Percentiles rank a stretch among this genome's conserved stretches.
Conservation (phyloP, 2,329 filamentous ascomycete genomes). For the Phaeosphaeriaceae sp. region DNA sequence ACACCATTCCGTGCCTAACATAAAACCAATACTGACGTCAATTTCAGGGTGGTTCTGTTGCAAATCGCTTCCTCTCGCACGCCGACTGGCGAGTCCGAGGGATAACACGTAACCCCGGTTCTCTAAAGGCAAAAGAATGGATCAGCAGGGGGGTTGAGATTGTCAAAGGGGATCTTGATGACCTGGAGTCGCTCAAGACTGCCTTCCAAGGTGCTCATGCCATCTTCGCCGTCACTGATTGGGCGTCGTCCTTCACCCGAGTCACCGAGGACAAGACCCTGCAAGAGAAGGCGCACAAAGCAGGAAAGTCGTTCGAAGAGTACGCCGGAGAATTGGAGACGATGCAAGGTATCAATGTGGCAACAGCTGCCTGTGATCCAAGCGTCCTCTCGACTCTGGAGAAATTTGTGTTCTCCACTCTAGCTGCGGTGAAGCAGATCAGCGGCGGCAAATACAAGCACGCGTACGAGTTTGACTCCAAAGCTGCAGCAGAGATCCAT, state of each 20-base stretch:
- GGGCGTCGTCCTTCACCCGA: slow-evolving; percentile 40
- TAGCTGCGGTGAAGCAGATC: slow-evolving; percentile 42
- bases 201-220: slow-evolving; percentile 21
- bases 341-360: slow-evolving; percentile 50
- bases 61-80: slow-evolving; percentile 28
- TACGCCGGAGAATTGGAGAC: slow-evolving; percentile 40
- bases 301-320: slow-evolving; percentile 36
- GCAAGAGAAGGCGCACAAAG: slow-evolving; percentile 22
- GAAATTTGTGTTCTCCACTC: slow-evolving; percentile 54
- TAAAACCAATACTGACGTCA: neutral
- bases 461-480: slow-evolving; percentile 51
- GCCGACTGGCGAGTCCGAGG: slow-evolving; percentile 37
- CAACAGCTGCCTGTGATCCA: slow-evolving; percentile 44
- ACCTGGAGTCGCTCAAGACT: slow-evolving; percentile 13
- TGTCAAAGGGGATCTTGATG: slow-evolving; percentile 22
- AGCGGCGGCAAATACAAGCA: slow-evolving; percentile 44
- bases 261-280: slow-evolving; percentile 18
- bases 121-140: slow-evolving; percentile 43
- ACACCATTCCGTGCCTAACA: neutral
- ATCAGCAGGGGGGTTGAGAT: slow-evolving; percentile 24
- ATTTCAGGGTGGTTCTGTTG: slow-evolving; percentile 27
- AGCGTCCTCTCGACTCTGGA: slow-evolving; percentile 40
- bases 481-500: slow-evolving; percentile 36
- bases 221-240: slow-evolving; percentile 50
- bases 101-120: slow-evolving; percentile 54